phyloP scores from a whole-genome alignment of 768 basidiomycete genomes.

The Paxillus involutus region DNA sequence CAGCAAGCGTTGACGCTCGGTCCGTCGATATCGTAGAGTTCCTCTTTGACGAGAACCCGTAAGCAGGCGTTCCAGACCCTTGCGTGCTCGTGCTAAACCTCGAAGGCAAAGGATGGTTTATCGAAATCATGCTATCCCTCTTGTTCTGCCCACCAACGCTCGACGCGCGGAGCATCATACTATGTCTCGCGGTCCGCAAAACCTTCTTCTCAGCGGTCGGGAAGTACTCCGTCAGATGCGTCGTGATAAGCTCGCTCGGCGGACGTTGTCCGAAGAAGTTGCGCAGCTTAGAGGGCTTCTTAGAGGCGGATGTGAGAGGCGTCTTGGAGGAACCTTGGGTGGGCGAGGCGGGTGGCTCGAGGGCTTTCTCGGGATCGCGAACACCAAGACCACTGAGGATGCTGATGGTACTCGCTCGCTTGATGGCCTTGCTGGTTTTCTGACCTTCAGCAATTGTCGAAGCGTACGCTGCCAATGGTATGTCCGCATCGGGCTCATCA shows the following conservation, averaged over 20 bases:
- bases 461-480: slow-evolving; percentile 29
- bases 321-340: slow-evolving; percentile 26
- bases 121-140: slow-evolving; percentile 43
- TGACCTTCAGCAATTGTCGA: slow-evolving; percentile 29
- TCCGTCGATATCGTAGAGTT: slow-evolving; percentile 37
- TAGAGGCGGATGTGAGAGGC: slow-evolving; percentile 18
- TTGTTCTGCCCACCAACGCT: slow-evolving; percentile 44
- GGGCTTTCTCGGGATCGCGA: slow-evolving; percentile 66
- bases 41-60: slow-evolving; percentile 49
- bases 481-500: slow-evolving; percentile 41
- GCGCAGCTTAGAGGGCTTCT: slow-evolving; percentile 71
- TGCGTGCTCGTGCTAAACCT: slow-evolving; percentile 36
- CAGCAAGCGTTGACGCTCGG: slow-evolving; percentile 25
- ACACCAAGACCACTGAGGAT: slow-evolving; percentile 93
- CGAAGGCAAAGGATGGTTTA: slow-evolving; percentile 43
- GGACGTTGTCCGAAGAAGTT: slow-evolving; percentile 99
- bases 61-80: slow-evolving; percentile 31
- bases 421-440: slow-evolving; percentile 34
- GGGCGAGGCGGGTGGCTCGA: slow-evolving; percentile 58
- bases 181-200: slow-evolving; percentile 84
- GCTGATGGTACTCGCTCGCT: slow-evolving; percentile 93
- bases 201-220: slow-evolving; percentile 91
- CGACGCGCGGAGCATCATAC: slow-evolving; percentile 68
- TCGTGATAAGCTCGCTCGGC: slow-evolving; percentile 95
- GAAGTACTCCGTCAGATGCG: slow-evolving; percentile 93